These are phyloP conservation scores for Barnettozyma sp. DNA, from an alignment of 805 yeast genomes.

Conservation along the genomic window DNA sequence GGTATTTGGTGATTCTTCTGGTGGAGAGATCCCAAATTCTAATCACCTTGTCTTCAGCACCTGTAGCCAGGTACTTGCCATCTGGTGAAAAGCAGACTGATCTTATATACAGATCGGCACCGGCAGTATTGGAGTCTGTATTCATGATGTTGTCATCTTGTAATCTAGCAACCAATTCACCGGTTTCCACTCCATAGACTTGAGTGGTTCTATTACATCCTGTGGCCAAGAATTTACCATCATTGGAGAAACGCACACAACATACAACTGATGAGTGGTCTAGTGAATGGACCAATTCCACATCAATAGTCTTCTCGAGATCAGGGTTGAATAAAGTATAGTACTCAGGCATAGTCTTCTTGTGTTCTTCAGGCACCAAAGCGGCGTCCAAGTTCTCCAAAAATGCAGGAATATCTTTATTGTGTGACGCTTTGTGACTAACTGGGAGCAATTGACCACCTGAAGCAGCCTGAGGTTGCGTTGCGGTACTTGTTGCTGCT, in stretches of 20 bases:
- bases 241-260: slow-evolving; percentile 88
- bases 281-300: slow-evolving; percentile 80
- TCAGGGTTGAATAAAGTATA: slow-evolving; percentile 88
- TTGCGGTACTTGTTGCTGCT: slow-evolving; percentile 16
- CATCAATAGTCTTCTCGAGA: slow-evolving; percentile 67
- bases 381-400: slow-evolving; percentile 73
- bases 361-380: slow-evolving; percentile 66
- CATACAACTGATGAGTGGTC: slow-evolving; percentile 95
- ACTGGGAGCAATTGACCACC: slow-evolving; percentile 33
- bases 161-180: slow-evolving; percentile 79
- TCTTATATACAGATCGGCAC: slow-evolving; percentile 84
- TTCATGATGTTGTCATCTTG: slow-evolving; percentile 65
- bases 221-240: slow-evolving; percentile 89
- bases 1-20: slow-evolving; percentile 74
- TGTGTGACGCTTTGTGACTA: slow-evolving; percentile 40
- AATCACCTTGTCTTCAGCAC: slow-evolving; percentile 84
- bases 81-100: slow-evolving; percentile 96
- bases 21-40: slow-evolving; percentile 94
- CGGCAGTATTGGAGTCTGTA: slow-evolving; percentile 32
- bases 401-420: slow-evolving; percentile 76
- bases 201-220: slow-evolving; percentile 96
- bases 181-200: slow-evolving; percentile 87
- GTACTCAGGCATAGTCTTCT: slow-evolving; percentile 79
- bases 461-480: slow-evolving; percentile 20
- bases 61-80: slow-evolving; percentile 88